phyloP scores from a whole-genome alignment of 2,329 filamentous ascomycete genomes.

The Lachnellula suecica region DNA sequence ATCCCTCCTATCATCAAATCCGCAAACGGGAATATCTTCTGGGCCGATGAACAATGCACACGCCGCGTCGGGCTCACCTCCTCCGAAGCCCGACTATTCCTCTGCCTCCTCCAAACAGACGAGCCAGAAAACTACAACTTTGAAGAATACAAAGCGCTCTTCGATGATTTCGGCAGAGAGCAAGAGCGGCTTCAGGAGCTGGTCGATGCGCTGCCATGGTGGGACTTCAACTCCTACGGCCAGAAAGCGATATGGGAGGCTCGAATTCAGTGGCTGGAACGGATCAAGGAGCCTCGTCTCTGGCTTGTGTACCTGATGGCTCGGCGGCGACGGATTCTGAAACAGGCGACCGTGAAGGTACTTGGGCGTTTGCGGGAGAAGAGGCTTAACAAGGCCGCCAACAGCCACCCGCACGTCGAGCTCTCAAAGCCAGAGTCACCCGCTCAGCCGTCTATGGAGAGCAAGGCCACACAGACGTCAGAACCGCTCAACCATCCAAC shows the following conservation, averaged over 20 bases:
- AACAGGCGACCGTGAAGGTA: conserved; percentile 13
- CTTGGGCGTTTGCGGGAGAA: conserved; percentile 16
- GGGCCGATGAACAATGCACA: conserved; percentile 25
- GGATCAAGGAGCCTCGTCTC: conserved; percentile 22
- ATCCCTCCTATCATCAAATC: conserved; percentile 27
- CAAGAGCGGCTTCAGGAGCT: conserved; percentile 14
- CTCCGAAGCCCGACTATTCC: conserved; percentile 22
- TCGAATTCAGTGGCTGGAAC: conserved; percentile 23
- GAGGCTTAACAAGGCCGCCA: conserved; percentile 6
- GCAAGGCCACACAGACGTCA: conserved; percentile 6
- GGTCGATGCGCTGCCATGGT: conserved; percentile 18
- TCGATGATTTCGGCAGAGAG: conserved; percentile 22
- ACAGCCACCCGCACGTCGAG: not conserved
- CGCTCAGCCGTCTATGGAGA: conserved; percentile 3
- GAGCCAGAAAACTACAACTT: conserved; percentile 22
- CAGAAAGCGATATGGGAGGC: conserved; percentile 19
- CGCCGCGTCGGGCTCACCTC: conserved; percentile 23
- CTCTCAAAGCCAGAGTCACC: not conserved
- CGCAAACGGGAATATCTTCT: conserved; percentile 25
- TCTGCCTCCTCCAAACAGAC: conserved; percentile 20
- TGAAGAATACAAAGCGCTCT: conserved; percentile 22
- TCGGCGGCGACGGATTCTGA: conserved; percentile 21
- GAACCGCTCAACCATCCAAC: not conserved
- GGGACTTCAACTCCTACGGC: conserved; percentile 10
- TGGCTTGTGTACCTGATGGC: conserved; percentile 26